phyloP scores from a whole-genome alignment of 1,139 yeast genomes.

The Suhomyces coccinellae region DNA sequence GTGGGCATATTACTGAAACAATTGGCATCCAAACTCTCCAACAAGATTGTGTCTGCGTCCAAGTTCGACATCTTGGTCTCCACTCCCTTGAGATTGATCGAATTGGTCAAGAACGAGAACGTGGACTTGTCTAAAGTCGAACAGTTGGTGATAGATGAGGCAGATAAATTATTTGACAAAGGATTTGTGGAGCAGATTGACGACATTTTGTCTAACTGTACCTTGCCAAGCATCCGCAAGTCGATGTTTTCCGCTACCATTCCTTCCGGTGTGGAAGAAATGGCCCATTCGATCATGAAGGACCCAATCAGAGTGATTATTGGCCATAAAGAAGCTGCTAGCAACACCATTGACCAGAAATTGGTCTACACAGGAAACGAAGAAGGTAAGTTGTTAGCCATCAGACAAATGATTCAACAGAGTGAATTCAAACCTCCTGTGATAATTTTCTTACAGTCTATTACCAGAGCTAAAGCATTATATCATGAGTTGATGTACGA shows the following conservation, averaged over 20 bases:
- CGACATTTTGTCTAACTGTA: slow-evolving; percentile 70
- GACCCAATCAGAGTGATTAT: slow-evolving; percentile 84
- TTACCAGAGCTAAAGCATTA: slow-evolving; percentile 90
- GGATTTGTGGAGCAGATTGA: slow-evolving; percentile 94
- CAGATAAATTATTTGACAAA: slow-evolving; percentile 88
- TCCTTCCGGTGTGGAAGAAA: slow-evolving; percentile 89
- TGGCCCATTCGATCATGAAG: slow-evolving; percentile 81
- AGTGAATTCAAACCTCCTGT: slow-evolving; percentile 94
- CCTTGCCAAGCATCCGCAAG: slow-evolving; percentile 54
- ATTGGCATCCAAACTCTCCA: slow-evolving; percentile 66
- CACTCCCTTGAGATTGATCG: slow-evolving; percentile 87
- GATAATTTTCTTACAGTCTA: slow-evolving; percentile 86
- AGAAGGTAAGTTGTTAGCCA: slow-evolving; percentile 89
- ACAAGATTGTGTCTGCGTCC: slow-evolving; percentile 52
- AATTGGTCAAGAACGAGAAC: slow-evolving; percentile 62
- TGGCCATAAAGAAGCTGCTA: slow-evolving; percentile 95
- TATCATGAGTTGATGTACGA: slow-evolving; percentile 92
- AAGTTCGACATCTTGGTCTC: slow-evolving; percentile 81
- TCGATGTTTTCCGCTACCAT: slow-evolving; percentile 94
- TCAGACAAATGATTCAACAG: slow-evolving; percentile 80
- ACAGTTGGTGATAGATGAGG: slow-evolving; percentile 87
- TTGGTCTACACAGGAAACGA: slow-evolving; percentile 89
- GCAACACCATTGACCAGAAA: slow-evolving; percentile 77
- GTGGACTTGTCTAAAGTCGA: slow-evolving; percentile 64
- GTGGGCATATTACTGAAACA: slow-evolving; percentile 75